Conservation (phyloP, 202 grass and related monocot genomes). For the Musa balbisiana region DNA sequence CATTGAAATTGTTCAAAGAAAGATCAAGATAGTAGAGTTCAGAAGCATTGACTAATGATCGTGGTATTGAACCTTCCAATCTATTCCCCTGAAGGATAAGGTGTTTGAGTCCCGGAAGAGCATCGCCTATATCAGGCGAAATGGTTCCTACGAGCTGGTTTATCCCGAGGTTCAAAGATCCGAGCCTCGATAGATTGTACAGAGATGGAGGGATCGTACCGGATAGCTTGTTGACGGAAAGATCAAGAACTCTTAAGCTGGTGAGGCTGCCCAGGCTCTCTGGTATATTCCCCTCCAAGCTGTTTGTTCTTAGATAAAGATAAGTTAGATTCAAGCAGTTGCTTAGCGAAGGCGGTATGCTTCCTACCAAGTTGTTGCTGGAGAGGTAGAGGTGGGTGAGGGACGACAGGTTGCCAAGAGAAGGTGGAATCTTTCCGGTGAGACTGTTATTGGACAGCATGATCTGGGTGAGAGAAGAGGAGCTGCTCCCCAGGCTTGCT, state of each 20-base stretch:
- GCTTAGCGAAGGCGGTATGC: conserved; percentile 16
- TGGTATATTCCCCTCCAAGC: background rate
- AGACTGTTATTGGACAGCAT: background rate
- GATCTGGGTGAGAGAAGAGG: background rate
- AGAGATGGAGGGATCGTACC: conserved; percentile 18
- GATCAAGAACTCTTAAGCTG: background rate
- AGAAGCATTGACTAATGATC: conserved; percentile 35
- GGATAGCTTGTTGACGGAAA: conserved; percentile 6
- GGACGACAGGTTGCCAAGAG: conserved; percentile 20
- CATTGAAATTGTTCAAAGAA: conserved; percentile 15
- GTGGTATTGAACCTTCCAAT: conserved; percentile 36
- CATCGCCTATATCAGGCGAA: conserved; percentile 17
- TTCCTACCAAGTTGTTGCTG: background rate
- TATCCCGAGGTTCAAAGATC: background rate
- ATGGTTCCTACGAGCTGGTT: conserved; percentile 23
- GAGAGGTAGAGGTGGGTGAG: background rate
- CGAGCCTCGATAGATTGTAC: conserved; percentile 13
- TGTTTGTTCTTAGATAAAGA: background rate
- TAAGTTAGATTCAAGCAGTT: background rate
- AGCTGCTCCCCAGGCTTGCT: background rate
- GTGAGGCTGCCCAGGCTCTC: background rate
- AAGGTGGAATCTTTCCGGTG: conserved; percentile 18
- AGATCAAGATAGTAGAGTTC: background rate
- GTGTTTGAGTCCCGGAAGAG: conserved; percentile 23
- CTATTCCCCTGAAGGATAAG: conserved; percentile 15